Base-by-base conservation (phyloP, 257 asterid genomes). In the Solanum dulcamara region DNA sequence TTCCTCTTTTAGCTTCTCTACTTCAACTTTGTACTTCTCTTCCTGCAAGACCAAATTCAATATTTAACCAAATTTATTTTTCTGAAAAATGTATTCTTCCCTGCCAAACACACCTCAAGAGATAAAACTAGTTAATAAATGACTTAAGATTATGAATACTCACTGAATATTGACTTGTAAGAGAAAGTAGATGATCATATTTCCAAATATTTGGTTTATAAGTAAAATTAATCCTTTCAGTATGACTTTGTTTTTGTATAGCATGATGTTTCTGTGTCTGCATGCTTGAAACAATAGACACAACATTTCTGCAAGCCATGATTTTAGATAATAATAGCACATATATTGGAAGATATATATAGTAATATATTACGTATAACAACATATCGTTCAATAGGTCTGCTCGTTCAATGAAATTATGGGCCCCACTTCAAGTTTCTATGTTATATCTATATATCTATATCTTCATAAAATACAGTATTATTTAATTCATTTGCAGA, bases 1-100 rank as follows among this genome's bases (percentile, higher is more conserved):
- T 87, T 93, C 89, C 64, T 87, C 85, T 46, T 66, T 92, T 81
- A 92, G 90, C 35, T 17, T 86, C 86, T 86, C 86, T 1, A 86
- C 92, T 85, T 75, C 85, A 33, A 11, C 59, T 59, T 80, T 22
- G 46, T 88, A 83, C 84, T 88, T 86, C 74, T 84, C 89, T 7
- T 89, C 91, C 96, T 91, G 85, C 84, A 59, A 11, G 26, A 55
- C 4, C 26, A 55, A 55, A 55, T 22, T 24, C 1, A 57, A 57
- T 57, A 22, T 51, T 9, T 17, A 17, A 51, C 17, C 3, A 5
- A 51, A 2, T 20, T 46, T 48, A 14, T 14, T 48, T 48, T 14
- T 37, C 5, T 37, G 4, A 33, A 33, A 33, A 33, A 33, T 33
- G 37, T 33, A 33, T 33, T 4, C 4, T 33, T 33, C 37, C 37